phyloP scores from a whole-genome alignment of 202 grass and related monocot genomes.

The Panicum hallii region DNA sequence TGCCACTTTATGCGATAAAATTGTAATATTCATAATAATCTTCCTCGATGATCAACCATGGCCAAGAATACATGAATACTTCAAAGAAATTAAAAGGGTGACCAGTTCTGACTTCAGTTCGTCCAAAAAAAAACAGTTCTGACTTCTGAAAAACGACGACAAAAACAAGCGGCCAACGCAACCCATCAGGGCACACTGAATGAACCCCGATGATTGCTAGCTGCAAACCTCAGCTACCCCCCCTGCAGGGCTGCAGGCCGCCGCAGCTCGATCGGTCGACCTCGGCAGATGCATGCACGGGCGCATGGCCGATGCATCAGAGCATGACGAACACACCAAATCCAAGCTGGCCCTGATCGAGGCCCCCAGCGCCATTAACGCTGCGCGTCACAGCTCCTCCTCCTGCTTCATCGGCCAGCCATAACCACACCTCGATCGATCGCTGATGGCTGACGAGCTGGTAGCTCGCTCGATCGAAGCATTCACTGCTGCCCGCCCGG shows the following conservation, averaged over 20 bases:
- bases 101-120: neutral
- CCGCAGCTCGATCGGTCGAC: neutral
- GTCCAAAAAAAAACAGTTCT: neutral
- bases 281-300: conserved; percentile 16
- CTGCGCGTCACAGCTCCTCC: neutral
- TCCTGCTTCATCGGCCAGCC: neutral
- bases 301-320: neutral
- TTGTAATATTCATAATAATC: no score
- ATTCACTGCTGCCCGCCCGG: neutral
- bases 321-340: neutral
- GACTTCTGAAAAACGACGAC: neutral
- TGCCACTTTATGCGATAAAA: no score
- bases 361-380: conserved; percentile 9
- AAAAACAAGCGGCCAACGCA: conserved; percentile 19
- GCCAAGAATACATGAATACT: neutral
- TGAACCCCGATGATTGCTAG: neutral
- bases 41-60: no score
- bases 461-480: neutral
- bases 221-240: neutral
- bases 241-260: neutral
- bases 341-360: neutral
- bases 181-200: neutral
- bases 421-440: neutral
- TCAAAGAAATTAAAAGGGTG: neutral
- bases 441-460: neutral